These are phyloP conservation scores for Fragilariopsis cylindrus DNA, from an alignment of 108 stramenopile species.

Conservation along the genomic window DNA sequence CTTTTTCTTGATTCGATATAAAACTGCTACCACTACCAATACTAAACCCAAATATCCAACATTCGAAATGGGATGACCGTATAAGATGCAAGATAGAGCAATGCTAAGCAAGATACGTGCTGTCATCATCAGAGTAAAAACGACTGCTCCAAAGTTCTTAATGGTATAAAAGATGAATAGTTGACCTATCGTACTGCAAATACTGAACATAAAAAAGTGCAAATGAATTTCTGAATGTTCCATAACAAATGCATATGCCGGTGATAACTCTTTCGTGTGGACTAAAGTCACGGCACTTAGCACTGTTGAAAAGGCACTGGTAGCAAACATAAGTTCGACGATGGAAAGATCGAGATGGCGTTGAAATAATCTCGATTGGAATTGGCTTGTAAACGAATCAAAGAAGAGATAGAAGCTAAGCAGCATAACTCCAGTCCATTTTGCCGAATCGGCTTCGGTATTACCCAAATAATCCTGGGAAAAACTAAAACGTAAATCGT, in stretches of 20 bases:
- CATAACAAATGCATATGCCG: conserved; percentile 83
- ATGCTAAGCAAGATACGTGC: conserved; percentile 92
- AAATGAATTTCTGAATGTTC: conserved; percentile 94
- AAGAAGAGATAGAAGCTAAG: conserved; percentile 93
- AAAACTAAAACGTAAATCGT: conserved; percentile 74
- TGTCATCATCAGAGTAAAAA: conserved; percentile 99
- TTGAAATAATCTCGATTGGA: conserved; percentile 98
- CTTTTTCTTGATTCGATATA: conserved; percentile 93
- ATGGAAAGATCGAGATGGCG: conserved; percentile 88
- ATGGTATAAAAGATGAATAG: conserved; percentile 97
- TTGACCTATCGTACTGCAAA: conserved; percentile 96
- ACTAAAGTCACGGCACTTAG: conserved; percentile 92
- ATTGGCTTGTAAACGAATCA: conserved; percentile 98
- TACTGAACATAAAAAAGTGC: conserved; percentile 95
- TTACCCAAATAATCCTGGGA: conserved; percentile 58
- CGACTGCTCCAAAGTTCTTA: conserved; percentile 97
- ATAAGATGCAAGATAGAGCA: conserved; percentile 90
- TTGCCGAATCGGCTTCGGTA: conserved; percentile 56
- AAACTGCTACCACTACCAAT: conserved; percentile 89
- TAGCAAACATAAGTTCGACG: conserved; percentile 98
- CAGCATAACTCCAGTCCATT: conserved; percentile 95
- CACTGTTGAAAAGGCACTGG: conserved; percentile 93
- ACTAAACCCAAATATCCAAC: conserved; percentile 88
- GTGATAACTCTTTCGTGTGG: conserved; percentile 90
- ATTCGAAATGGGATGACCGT: conserved; percentile 86